A percentile compares a stretch with the other conserved stretches of the same genome.
Conservation (phyloP, 225 moss, liverwort and hornwort species). For the Neckera pumila region DNA sequence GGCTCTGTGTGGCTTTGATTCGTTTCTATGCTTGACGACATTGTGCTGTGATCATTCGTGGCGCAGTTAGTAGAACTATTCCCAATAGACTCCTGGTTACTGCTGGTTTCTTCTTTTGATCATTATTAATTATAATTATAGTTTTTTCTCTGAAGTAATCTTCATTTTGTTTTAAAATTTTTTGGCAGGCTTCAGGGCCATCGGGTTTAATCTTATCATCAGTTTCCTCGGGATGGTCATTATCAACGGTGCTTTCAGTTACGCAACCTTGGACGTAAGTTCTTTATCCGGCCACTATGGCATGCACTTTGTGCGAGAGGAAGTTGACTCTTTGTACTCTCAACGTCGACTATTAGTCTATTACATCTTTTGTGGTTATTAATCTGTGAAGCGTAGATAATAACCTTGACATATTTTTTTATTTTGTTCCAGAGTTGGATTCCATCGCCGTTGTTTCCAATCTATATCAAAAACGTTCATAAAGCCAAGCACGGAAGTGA, state of each 20-base stretch:
- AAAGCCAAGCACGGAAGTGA: constrained; percentile 79
- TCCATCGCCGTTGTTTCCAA: constrained; percentile 41
- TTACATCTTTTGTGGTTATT: not conserved
- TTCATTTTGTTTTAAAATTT: too few relatives aligned
- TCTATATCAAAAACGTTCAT: constrained; percentile 65
- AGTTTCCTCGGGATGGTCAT: constrained; percentile 16
- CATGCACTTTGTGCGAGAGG: not conserved
- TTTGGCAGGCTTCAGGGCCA: constrained; percentile 41
- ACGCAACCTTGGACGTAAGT: constrained; percentile 46
- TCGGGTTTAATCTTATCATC: constrained; percentile 41
- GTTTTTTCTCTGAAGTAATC: not conserved
- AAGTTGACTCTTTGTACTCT: not conserved
- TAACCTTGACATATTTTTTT: not conserved
- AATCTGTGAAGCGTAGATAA: not conserved
- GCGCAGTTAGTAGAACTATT: not conserved
- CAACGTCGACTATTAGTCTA: not conserved
- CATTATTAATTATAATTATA: not conserved
- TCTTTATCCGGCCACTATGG: not conserved
- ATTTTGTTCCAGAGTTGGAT: constrained; percentile 46
- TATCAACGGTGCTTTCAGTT: constrained; percentile 54
- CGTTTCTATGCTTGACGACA: not conserved
- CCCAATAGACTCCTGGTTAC: too few relatives aligned
- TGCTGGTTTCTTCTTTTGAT: not conserved
- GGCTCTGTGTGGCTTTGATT: not conserved
- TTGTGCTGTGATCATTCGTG: not conserved